Base-by-base conservation (phyloP, 1,284 basidiomycete species). In the Ceratobasidium papillatum region DNA sequence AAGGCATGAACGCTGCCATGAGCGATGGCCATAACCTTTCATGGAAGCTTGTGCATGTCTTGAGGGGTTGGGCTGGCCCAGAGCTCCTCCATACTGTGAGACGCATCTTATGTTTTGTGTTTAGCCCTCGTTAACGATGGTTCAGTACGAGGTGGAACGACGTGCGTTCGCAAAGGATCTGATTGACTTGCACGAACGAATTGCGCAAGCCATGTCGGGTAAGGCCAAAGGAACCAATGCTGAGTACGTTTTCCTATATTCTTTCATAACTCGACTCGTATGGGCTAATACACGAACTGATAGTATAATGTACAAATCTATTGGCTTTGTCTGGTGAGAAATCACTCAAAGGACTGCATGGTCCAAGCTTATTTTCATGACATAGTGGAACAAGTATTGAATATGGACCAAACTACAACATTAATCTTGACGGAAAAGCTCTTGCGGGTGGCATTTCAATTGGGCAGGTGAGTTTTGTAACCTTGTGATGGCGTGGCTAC, bases 381-480 rank as follows among this genome's bases (percentile, higher is more conserved):
- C n/a, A 3, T 59, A 72, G 69, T 14, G 91, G 91, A 0, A 87
- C 90, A 38, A 88, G 88, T 8, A 87, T 92, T 34, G 87, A 86
- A 68, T 93, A 92, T 78, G 79, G 80, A 0, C 83, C 86, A 2
- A 91, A 89, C 12, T 45, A 79, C 0, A 85, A 91, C 74, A 86
- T 87, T 49, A 79, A 85, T 74, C 43, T 80, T 0, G 81, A 78
- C 4, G 80, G 87, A 77, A 88, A 91, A 78, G 30, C 79, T 12
- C 78, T 79, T 65, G 88, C 90, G 0, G 76, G 78, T 30, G 83
- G 84, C 30, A 82, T 92, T 27, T 81, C 82, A 34, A 82, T 90
- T 58, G 91, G 91, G 41, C 82, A 76, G 54, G 73, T 45, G 14
- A 38, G 63, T 32, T 3, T 25, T 7, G 3, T 22, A 22, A 19